These are phyloP conservation scores for Fusarium pseudoanthophilum DNA, from an alignment of 2,329 filamentous ascomycete genomes.

Conservation along the genomic window DNA sequence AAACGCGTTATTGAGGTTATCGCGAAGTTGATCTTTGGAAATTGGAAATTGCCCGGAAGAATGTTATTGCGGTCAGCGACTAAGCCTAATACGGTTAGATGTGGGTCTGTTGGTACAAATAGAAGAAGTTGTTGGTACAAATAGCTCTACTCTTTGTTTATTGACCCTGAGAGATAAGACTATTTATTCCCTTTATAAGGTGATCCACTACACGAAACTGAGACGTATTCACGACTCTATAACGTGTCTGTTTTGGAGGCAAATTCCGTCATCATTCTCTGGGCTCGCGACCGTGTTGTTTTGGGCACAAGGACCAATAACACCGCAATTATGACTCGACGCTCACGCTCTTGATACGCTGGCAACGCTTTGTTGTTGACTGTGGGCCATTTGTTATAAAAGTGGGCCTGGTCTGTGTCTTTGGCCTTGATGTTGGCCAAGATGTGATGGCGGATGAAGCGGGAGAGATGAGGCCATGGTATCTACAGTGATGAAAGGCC, in stretches of 20 bases:
- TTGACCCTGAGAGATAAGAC: constrained; percentile 14
- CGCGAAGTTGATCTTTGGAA: too few relatives aligned
- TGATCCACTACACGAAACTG: constrained; percentile 10
- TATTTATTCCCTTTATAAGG: constrained; percentile 2
- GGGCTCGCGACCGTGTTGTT: constrained; percentile 13
- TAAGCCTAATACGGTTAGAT: too few relatives aligned
- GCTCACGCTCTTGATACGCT: constrained; percentile 30
- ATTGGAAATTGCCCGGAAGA: too few relatives aligned
- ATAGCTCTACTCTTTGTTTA: constrained; percentile 35
- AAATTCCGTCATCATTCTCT: background rate
- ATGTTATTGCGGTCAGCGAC: too few relatives aligned
- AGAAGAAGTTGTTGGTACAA: too few relatives aligned
- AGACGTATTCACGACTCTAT: background rate
- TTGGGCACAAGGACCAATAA: constrained; percentile 18
- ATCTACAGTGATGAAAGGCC: constrained; percentile 12
- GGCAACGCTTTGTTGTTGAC: constrained; percentile 22
- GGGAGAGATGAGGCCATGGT: constrained; percentile 7
- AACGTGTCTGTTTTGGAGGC: background rate
- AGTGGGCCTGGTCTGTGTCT: constrained; percentile 12
- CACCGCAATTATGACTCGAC: constrained; percentile 20
- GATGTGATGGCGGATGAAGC: constrained; percentile 13
- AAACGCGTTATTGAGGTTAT: too few relatives aligned
- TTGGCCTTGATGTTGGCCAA: background rate
- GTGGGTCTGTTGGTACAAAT: too few relatives aligned
- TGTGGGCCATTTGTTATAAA: constrained; percentile 9